Percentiles rank a stretch among this genome's conserved stretches.
Conservation (phyloP, 352 stramenopile species). For the Globisporangium emineosum region DNA sequence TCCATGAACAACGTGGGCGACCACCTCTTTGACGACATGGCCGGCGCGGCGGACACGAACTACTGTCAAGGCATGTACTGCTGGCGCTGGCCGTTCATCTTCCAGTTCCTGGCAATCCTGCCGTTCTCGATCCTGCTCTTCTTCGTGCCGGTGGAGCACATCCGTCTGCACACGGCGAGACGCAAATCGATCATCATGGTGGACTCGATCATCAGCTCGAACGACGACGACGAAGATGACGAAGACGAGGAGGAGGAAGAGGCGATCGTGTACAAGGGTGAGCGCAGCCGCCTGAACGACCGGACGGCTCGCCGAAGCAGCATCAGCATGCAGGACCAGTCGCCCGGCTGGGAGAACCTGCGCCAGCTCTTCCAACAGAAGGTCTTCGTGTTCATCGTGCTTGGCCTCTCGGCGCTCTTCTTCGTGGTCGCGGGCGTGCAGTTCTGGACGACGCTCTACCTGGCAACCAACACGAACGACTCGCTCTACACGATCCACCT, state of each 20-base stretch:
- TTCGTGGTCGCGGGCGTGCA: conserved; percentile 81
- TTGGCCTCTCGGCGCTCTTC: conserved; percentile 78
- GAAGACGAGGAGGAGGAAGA: conserved; percentile 25
- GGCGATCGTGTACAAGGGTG: conserved; percentile 22
- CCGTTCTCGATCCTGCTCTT: conserved; percentile 78
- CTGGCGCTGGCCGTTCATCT: conserved; percentile 85
- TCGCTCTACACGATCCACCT: conserved; percentile 77
- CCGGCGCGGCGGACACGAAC: conserved; percentile 28
- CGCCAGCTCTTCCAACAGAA: conserved; percentile 47
- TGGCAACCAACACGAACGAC: conserved; percentile 77
- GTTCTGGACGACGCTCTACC: conserved; percentile 84
- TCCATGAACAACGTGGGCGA: conserved; percentile 20
- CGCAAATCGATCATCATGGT: conserved; percentile 70
- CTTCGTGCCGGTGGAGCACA: conserved; percentile 71
- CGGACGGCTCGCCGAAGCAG: conserved; percentile 6
- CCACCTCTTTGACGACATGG: conserved; percentile 37
- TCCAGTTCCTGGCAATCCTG: conserved; percentile 69
- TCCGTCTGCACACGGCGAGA: conserved; percentile 48
- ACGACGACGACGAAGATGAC: conserved; percentile 36
- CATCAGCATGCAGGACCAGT: conserved; percentile 26
- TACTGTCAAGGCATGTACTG: conserved; percentile 78
- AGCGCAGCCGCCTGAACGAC: conserved; percentile 27
- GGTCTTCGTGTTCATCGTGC: conserved; percentile 77
- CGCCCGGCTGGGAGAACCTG: conserved; percentile 45
- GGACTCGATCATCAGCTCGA: conserved; percentile 38